Conservation (phyloP, 495 filamentous ascomycete species). For the Podospora didyma region DNA sequence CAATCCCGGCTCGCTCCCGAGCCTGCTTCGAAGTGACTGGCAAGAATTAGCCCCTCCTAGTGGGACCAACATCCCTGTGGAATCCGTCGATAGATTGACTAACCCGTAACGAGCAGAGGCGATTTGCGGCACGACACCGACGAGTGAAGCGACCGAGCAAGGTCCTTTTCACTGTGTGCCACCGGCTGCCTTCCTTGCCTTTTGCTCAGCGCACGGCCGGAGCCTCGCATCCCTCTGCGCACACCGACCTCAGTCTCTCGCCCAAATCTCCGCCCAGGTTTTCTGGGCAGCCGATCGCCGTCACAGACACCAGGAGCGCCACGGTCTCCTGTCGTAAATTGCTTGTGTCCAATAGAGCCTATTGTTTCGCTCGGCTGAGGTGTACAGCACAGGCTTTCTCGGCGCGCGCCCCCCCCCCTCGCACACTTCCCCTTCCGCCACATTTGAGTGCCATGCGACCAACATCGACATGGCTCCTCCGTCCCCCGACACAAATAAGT, state of each 20-base stretch:
- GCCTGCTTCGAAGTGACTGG: no score
- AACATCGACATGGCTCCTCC: background rate
- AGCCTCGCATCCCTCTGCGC: background rate
- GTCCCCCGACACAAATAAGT: background rate
- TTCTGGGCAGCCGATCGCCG: background rate
- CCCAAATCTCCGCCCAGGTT: background rate
- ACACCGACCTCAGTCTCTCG: no score
- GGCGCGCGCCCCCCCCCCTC: no score
- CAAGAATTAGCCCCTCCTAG: background rate
- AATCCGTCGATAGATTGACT: no score
- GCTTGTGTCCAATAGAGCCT: background rate
- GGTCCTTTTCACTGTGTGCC: background rate
- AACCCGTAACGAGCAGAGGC: background rate
- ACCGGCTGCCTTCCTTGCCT: background rate
- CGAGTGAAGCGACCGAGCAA: no score
- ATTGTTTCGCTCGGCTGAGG: no score
- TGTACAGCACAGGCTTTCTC: no score
- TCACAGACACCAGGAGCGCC: background rate
- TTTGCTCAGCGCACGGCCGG: background rate
- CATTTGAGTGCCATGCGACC: slow-evolving; percentile 1
- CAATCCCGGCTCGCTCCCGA: no score
- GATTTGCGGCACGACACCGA: background rate
- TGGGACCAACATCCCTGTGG: background rate
- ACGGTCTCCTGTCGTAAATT: background rate
- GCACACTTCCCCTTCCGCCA: no score